A percentile compares a stretch with the other conserved stretches of the same genome.
Evolutionary conservation across 106 monocot species (phyloP).

Genomic region (Posidonia australis): DNA sequence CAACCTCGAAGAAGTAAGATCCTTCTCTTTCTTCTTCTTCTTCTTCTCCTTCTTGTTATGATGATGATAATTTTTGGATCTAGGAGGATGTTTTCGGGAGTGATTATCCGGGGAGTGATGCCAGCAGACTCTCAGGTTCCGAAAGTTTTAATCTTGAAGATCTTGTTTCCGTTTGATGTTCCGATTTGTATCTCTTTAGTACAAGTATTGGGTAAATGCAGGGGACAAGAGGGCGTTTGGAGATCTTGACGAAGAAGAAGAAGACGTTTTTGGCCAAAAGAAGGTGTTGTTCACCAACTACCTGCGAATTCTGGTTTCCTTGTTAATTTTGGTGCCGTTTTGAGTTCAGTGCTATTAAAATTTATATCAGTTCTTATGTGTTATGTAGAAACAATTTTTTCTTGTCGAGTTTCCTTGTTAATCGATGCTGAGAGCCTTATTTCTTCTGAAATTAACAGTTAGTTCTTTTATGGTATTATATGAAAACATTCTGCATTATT

Average conservation of each 20-base stretch:
- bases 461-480: no score
- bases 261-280: constrained; percentile 48
- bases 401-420: no score
- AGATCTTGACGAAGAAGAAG: constrained; percentile 65
- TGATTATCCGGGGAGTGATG: constrained; percentile 31
- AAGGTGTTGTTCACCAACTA: constrained; percentile 28
- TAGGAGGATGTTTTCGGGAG: constrained; percentile 54
- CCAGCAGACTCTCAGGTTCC: constrained; percentile 27
- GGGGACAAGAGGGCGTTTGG: constrained; percentile 52
- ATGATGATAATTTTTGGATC: not conserved
- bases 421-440: no score
- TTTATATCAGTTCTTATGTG: no score
- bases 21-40: not conserved
- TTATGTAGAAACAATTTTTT: no score
- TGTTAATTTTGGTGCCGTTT: no score
- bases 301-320: not conserved
- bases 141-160: not conserved
- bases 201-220: constrained; percentile 7
- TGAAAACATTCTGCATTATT: no score
- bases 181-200: not conserved
- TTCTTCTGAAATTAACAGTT: no score
- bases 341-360: no score
- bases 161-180: not conserved
- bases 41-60: not conserved
- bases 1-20: constrained; percentile 33